Evolutionary conservation across 805 yeast species (phyloP), one percentile per base, ranked within the genome.

Genomic region (Yamadazyma philogaea): DNA sequence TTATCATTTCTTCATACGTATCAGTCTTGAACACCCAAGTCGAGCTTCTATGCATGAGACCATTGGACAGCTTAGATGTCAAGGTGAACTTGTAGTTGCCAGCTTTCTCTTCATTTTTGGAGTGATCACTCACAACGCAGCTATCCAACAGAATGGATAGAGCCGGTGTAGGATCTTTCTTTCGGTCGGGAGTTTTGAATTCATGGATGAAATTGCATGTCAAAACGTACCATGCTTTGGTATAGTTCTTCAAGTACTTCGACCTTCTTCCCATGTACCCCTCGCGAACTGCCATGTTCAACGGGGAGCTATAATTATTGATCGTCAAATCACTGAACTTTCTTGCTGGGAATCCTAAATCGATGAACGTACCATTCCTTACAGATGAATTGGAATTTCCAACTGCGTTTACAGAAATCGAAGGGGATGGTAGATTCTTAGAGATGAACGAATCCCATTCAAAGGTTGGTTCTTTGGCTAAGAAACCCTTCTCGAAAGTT

Each of bases 21-120:
- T 86, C 93, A n/a, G 95, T 83, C 50, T 95, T 76, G 69, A 91
- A 90, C n/a, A 90, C 93, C 87, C 93, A 88, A 55, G 88, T 89
- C 65, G 90, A 97, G 33, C 88, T 87, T 55, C 87, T 75, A 48
- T 81, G 83, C 48, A 87, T 73, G 46, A 84, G 66, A 11, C 93
- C 93, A 47, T 81, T 79, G 49, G 82, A 81, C 59, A 60, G 69
- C 55, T 84, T 87, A 14, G 89, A 79, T 50, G 78, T 79, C 47
- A 91, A 68, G 8, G 89, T 86, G 63, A 91, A 93, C 65, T 89
- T 89, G 60, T 81, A 81, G 44, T 66, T 68, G 3, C 77, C 72
- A 30, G 72, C 60, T 40, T 65, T 70, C 20, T 82, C 79, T 50
- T 84, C 87, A 53, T 80, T 81, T 58, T 81, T 80, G 10, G 91